Evolutionary conservation across 495 filamentous ascomycete species (phyloP).

Genomic region (Penicillium salamii): DNA sequence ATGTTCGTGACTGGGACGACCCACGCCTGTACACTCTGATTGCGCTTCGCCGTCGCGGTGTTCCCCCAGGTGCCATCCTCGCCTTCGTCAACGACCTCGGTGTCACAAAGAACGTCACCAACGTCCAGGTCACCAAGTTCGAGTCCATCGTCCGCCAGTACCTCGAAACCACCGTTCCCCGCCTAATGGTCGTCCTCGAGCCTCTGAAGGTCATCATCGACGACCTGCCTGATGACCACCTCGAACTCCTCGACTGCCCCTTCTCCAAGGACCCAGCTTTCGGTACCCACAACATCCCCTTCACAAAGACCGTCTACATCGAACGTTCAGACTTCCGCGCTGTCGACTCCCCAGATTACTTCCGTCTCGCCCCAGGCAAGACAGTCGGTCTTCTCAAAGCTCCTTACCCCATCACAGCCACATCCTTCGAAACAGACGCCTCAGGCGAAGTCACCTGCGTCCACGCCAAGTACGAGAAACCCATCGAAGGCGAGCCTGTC

Average conservation of each 20-base stretch:
- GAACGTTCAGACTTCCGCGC: slow-evolving; percentile 91
- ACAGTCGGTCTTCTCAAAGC: slow-evolving; percentile 82
- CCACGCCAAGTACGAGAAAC: slow-evolving; percentile 44
- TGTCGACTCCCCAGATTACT: slow-evolving; percentile 79
- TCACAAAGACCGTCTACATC: slow-evolving; percentile 87
- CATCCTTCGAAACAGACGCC: slow-evolving; percentile 67
- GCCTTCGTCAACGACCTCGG: slow-evolving; percentile 86
- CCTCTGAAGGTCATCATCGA: slow-evolving; percentile 70
- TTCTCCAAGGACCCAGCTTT: slow-evolving; percentile 57
- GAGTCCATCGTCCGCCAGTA: slow-evolving; percentile 78
- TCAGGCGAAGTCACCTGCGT: slow-evolving; percentile 61
- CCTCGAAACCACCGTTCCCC: slow-evolving; percentile 78
- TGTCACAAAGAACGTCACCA: slow-evolving; percentile 70
- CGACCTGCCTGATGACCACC: slow-evolving; percentile 65
- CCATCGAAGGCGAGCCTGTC: slow-evolving; percentile 43
- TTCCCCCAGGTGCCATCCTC: slow-evolving; percentile 83
- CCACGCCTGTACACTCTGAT: slow-evolving; percentile 89
- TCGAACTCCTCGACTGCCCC: slow-evolving; percentile 61
- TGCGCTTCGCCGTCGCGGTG: slow-evolving; percentile 73
- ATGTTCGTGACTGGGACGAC: slow-evolving; percentile 85
- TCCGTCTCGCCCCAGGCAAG: slow-evolving; percentile 90
- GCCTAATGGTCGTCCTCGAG: slow-evolving; percentile 77
- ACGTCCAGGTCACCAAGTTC: slow-evolving; percentile 72
- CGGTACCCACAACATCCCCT: slow-evolving; percentile 57
- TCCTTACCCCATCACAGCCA: slow-evolving; percentile 79